Evolutionary conservation across 176 grass and related monocot genomes (phyloP), one percentile per base, ranked within the genome.

Genomic region (Bothriochloa decipiens): DNA sequence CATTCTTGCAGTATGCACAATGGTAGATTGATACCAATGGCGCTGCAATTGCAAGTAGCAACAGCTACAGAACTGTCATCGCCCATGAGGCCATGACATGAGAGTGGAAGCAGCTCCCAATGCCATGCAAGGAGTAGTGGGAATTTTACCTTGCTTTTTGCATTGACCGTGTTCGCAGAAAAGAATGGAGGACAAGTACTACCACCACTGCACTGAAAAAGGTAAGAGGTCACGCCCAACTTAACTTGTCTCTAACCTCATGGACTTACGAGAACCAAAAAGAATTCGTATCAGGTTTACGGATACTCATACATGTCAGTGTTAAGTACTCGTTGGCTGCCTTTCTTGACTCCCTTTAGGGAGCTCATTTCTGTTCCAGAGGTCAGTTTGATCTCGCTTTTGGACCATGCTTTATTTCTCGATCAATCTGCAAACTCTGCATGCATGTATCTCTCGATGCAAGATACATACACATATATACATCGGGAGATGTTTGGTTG

Each of bases 351-450:
- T 2, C 62, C 49, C 68, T 90, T 83, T 86, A 27, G 74, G 88
- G 79, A 15, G 80, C 74, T 68, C 84, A 17, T 40, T 82, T 83
- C 84, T 83, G 80, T 41, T 16, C 75, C 80, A 79, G 29, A 36
- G 79, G 68, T 65, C 75, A 79, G 80, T 75, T 83, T 90, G 84
- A 73, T 86, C 83, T 11, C 72, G n/a, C 76, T 77, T 86, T 85
- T 81, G 65, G 83, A 89, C 86, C 68, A 29, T 57, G 74, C 81
- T 83, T 83, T 32, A 2, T 32, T 32, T 88, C 6, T 83, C 18
- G 57, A 84, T 68, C 68, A 74, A 47, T 62, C 36, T 47, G 70
- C 40, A 8, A 9, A 53, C 50, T 55, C 52, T 62, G 58, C n/a
- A 23, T 26, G 58, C n/a, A 11, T 46, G 78, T 65, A 79, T 88